These are phyloP conservation scores for Hortaea werneckii DNA, from an alignment of 2,329 filamentous ascomycete species.

Conservation along the genomic window DNA sequence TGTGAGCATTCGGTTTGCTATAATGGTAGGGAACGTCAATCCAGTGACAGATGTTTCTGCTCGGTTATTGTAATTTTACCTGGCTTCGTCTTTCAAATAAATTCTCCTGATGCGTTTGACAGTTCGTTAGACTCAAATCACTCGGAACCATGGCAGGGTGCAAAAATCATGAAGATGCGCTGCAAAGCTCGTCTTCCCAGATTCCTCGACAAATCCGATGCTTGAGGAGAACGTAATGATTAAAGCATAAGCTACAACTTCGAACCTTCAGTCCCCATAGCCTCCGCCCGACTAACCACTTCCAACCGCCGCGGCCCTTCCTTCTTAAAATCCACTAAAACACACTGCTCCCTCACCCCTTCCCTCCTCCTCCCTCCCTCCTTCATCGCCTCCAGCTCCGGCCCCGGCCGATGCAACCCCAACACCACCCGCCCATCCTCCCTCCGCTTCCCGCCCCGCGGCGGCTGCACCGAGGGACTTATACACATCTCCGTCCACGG, in stretches of 20 bases:
- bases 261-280: conserved; percentile 10
- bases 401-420: conserved; percentile 44
- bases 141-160: no score
- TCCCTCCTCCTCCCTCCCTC: conserved; percentile 24
- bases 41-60: no score
- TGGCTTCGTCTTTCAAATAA: no score
- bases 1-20: no score
- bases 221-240: no score
- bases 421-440: conserved; percentile 44
- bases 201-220: no score
- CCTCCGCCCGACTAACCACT: conserved; percentile 36
- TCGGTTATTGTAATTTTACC: no score
- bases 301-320: conserved; percentile 48
- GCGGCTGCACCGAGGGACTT: conserved; percentile 29
- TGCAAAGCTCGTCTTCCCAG: no score
- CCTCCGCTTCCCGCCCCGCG: conserved; percentile 26
- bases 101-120: no score
- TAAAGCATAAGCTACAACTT: conserved; percentile 1
- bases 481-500: conserved; percentile 37
- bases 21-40: no score
- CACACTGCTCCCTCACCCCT: conserved; percentile 46
- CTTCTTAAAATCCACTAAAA: conserved; percentile 47
- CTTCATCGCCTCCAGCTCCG: conserved; percentile 38
- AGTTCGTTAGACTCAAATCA: no score
- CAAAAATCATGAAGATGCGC: no score